Conservation (phyloP, 129 eudicot species). For the Glebionis coronaria region DNA sequence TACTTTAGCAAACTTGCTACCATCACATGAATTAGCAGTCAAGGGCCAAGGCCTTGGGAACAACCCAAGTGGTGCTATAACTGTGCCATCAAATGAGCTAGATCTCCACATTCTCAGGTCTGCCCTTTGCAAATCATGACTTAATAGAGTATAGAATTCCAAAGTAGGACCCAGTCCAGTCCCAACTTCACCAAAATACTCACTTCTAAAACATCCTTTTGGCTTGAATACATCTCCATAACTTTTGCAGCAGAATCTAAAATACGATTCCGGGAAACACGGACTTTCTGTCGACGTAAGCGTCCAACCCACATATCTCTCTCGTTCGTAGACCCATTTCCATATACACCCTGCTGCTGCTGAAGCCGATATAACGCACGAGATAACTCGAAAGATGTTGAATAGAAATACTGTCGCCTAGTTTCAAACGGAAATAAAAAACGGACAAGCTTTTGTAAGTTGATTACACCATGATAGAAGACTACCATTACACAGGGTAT, state of each 20-base stretch:
- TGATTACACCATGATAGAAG: conserved; percentile 92
- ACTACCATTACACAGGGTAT: conserved; percentile 80
- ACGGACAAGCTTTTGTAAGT: too few relatives aligned
- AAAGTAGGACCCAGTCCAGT: conserved; percentile 89
- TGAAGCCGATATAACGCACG: conserved; percentile 75
- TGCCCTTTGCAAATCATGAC: conserved; percentile 72
- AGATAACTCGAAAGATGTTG: conserved; percentile 87
- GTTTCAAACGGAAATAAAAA: conserved; percentile 88
- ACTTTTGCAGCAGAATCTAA: conserved; percentile 92
- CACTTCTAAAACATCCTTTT: conserved; percentile 91
- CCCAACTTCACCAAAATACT: conserved; percentile 88
- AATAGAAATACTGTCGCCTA: conserved; percentile 73
- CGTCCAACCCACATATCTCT: conserved; percentile 68
- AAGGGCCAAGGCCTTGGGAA: too few relatives aligned
- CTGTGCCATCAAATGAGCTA: conserved; percentile 32
- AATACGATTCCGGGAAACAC: conserved; percentile 73
- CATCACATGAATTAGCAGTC: too few relatives aligned
- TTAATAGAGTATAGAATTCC: conserved; percentile 79
- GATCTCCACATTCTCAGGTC: conserved; percentile 76
- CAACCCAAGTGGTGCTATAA: conserved; percentile 71
- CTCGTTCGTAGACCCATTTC: too few relatives aligned
- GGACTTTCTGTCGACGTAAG: conserved; percentile 79
- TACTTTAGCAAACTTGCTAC: too few relatives aligned
- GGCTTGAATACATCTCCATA: conserved; percentile 90
- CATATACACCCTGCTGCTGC: too few relatives aligned